phyloP scores from a whole-genome alignment of 108 stramenopile species.

The Ochromonas danica region DNA sequence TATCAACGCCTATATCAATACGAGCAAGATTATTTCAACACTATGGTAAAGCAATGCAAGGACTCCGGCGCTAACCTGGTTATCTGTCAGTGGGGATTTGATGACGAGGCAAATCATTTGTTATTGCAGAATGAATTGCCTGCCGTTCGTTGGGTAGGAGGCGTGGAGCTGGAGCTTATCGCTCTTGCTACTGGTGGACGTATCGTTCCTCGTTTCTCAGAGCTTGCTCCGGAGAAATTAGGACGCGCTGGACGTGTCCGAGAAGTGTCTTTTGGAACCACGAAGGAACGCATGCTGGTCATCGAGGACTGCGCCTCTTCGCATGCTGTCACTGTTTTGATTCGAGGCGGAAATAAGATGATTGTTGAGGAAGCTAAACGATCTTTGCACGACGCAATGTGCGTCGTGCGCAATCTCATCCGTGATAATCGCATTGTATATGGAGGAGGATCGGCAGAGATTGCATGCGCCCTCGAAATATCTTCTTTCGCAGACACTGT shows the following conservation, averaged over 20 bases:
- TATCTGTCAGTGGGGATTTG: slow-evolving; percentile 98
- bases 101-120: slow-evolving; percentile 97
- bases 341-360: slow-evolving; percentile 98
- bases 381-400: slow-evolving; percentile 99
- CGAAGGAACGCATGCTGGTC: slow-evolving; percentile 89
- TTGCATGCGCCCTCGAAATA: slow-evolving; percentile 93
- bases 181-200: slow-evolving; percentile 99
- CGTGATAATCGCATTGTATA: slow-evolving; percentile 90
- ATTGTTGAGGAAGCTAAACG: slow-evolving; percentile 99
- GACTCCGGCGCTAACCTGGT: slow-evolving; percentile 87
- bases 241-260: slow-evolving; percentile 84
- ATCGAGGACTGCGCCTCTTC: slow-evolving; percentile 93
- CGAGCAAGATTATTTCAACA: slow-evolving; percentile 92
- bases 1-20: slow-evolving; percentile 87
- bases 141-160: slow-evolving; percentile 96
- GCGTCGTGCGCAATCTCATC: slow-evolving; percentile 96
- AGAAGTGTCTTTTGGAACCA: slow-evolving; percentile 93
- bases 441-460: slow-evolving; percentile 96
- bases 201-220: slow-evolving; percentile 92
- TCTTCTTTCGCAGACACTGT: slow-evolving; percentile 83
- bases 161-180: slow-evolving; percentile 98
- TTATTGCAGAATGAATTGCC: slow-evolving; percentile 85
- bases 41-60: slow-evolving; percentile 97
- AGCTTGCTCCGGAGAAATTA: slow-evolving; percentile 88
- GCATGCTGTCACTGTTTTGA: slow-evolving; percentile 93